Conservation (phyloP, 495 filamentous ascomycete species). For the Aspergillus nidulans region DNA sequence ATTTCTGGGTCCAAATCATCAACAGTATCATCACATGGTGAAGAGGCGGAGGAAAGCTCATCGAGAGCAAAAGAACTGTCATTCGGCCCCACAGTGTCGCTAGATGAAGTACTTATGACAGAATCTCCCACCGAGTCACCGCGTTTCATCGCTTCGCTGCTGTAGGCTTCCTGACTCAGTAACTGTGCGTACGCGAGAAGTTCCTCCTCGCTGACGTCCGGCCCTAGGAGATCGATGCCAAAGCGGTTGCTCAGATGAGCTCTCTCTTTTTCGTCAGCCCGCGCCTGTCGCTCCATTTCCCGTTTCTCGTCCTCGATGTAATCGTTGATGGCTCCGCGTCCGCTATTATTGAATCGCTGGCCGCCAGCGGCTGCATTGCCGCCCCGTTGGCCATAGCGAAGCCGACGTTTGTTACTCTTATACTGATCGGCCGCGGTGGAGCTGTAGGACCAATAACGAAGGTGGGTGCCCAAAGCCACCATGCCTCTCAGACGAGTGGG, state of each 20-base stretch:
- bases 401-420: slow-evolving; percentile 57
- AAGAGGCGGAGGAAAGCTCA: slow-evolving; percentile 41
- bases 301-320: slow-evolving; percentile 78
- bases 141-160: slow-evolving; percentile 55
- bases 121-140: slow-evolving; percentile 48
- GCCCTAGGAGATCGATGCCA: slow-evolving; percentile 70
- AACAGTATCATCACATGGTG: slow-evolving; percentile 37
- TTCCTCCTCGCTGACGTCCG: slow-evolving; percentile 77
- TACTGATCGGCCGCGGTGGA: slow-evolving; percentile 63
- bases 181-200: slow-evolving; percentile 83
- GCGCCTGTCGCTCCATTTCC: slow-evolving; percentile 74
- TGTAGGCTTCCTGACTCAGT: slow-evolving; percentile 75
- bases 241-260: slow-evolving; percentile 70
- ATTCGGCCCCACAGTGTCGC: slow-evolving; percentile 40
- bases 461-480: slow-evolving; percentile 78
- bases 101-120: slow-evolving; percentile 39
- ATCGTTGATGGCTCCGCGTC: slow-evolving; percentile 61
- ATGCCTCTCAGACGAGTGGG: slow-evolving; percentile 86
- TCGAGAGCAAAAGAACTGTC: slow-evolving; percentile 47
- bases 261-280: slow-evolving; percentile 56
- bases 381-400: slow-evolving; percentile 56
- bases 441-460: slow-evolving; percentile 93
- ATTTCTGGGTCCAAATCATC: slow-evolving; percentile 69
- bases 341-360: slow-evolving; percentile 54
- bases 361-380: slow-evolving; percentile 50